Evolutionary conservation across 441 rosid species (phyloP).

Genomic region (Codiaeum variegatum): DNA sequence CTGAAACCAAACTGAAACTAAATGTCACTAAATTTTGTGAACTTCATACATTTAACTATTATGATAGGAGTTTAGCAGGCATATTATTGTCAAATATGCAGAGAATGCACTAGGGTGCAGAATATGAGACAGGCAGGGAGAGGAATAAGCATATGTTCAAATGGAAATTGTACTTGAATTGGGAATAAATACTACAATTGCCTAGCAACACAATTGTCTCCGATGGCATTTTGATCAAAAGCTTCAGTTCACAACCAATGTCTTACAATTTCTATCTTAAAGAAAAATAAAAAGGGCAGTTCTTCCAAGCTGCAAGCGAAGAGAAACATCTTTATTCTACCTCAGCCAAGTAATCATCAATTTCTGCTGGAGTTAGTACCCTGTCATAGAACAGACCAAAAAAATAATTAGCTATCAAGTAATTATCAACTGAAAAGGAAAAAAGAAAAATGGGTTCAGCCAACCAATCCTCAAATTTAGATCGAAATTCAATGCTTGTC

Average conservation of each 20-base stretch:
- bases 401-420: not conserved
- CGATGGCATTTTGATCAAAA: not conserved
- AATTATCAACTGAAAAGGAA: too few species aligned
- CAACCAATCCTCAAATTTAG: not conserved
- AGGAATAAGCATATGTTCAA: not conserved
- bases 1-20: too few species aligned
- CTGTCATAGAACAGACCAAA: constrained; percentile 29
- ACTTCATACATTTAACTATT: too few species aligned
- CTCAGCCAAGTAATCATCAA: constrained; percentile 76
- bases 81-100: not conserved
- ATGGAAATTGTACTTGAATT: not conserved
- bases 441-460: not conserved
- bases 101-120: not conserved
- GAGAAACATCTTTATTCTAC: constrained; percentile 43
- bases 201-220: not conserved
- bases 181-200: not conserved
- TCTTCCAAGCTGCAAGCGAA: not conserved
- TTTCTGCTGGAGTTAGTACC: constrained; percentile 74
- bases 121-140: not conserved
- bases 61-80: not conserved
- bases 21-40: too few species aligned
- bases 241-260: not conserved
- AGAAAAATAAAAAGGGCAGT: not conserved
- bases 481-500: not conserved
- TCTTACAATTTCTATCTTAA: not conserved